phyloP scores from a whole-genome alignment of 208 protist species.

The Wallacemonas sp. region DNA sequence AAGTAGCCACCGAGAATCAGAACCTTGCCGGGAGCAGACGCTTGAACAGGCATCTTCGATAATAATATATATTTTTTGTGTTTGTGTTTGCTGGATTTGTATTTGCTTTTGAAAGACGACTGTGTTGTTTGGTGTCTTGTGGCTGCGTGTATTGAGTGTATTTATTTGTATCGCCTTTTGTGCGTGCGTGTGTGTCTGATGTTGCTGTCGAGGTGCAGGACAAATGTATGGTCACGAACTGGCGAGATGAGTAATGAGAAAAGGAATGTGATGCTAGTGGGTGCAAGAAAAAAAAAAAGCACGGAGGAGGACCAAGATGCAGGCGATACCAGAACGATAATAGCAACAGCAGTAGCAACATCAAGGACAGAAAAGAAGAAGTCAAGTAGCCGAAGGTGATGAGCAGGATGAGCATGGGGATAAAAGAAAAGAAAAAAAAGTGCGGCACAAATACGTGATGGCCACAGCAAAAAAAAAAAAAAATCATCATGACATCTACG shows the following conservation, averaged over 20 bases:
- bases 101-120: neutral
- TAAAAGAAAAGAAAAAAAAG: neutral
- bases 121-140: too few relatives aligned
- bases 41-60: conserved; percentile 22
- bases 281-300: neutral
- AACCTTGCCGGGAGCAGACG: conserved; percentile 94
- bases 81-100: conserved; percentile 11
- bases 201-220: too few relatives aligned
- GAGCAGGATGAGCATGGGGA: neutral
- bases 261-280: neutral
- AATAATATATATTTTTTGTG: neutral
- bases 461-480: neutral
- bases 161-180: neutral
- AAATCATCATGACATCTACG: too few relatives aligned
- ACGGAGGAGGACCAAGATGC: neutral
- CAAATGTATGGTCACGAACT: neutral
- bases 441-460: neutral
- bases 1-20: conserved; percentile 96
- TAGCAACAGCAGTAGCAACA: neutral
- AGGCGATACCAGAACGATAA: neutral
- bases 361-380: neutral
- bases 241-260: neutral
- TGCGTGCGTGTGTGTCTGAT: too few relatives aligned
- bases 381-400: neutral
- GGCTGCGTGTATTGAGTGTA: conserved; percentile 10